phyloP scores from a whole-genome alignment of 2,329 filamentous ascomycete species.

The Monilinia fructigena region DNA sequence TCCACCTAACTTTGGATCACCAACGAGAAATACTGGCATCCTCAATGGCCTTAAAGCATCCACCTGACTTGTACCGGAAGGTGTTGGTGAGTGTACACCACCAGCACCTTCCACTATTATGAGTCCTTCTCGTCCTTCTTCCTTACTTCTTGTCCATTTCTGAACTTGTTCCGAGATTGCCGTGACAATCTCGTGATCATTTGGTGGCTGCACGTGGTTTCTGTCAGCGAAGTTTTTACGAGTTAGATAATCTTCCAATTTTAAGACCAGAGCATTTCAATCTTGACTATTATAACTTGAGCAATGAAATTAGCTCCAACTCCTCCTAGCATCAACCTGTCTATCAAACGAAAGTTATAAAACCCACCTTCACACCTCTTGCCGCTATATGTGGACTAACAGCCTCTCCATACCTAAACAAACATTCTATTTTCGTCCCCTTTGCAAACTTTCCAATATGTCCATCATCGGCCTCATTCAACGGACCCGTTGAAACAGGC shows the following conservation, averaged over 20 bases:
- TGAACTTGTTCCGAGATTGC: constrained; percentile 16
- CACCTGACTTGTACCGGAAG: constrained; percentile 72
- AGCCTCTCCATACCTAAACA: constrained; percentile 71
- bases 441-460: constrained; percentile 60
- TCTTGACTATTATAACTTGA: not conserved
- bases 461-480: constrained; percentile 65
- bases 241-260: not conserved
- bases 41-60: constrained; percentile 74
- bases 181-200: constrained; percentile 21
- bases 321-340: no score
- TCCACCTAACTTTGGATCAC: constrained; percentile 72
- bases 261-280: not conserved
- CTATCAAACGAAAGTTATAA: not conserved
- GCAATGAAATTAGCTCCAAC: not conserved
- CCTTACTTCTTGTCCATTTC: constrained; percentile 10
- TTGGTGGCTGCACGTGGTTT: constrained; percentile 13
- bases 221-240: constrained; percentile 40
- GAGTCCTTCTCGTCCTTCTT: constrained; percentile 47
- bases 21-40: constrained; percentile 71
- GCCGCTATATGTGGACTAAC: constrained; percentile 79
- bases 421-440: constrained; percentile 54
- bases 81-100: constrained; percentile 75
- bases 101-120: constrained; percentile 79
- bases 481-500: constrained; percentile 74
- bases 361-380: constrained; percentile 23